phyloP scores from a whole-genome alignment of 352 stramenopile genomes.

The Pythium angustatum region DNA sequence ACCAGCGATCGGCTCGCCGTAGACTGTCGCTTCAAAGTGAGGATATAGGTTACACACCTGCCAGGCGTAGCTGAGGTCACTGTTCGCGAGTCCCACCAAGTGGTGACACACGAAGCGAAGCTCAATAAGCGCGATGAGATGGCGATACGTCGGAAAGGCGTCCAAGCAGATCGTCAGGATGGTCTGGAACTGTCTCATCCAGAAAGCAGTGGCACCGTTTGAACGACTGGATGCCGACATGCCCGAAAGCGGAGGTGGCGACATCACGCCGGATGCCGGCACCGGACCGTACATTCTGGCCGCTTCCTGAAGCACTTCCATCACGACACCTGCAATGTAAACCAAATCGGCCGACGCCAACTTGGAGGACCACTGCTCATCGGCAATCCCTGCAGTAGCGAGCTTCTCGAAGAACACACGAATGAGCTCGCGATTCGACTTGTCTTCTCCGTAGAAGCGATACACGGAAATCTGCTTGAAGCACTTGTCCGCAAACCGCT shows the following conservation, averaged over 20 bases:
- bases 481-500: slow-evolving; percentile 61
- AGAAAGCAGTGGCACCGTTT: slow-evolving; percentile 65
- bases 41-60: slow-evolving; percentile 72
- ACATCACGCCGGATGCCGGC: slow-evolving; percentile 22
- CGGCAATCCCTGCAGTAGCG: slow-evolving; percentile 62
- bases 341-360: slow-evolving; percentile 43
- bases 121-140: slow-evolving; percentile 74
- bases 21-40: slow-evolving; percentile 33
- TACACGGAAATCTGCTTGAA: slow-evolving; percentile 75
- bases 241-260: slow-evolving; percentile 24
- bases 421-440: slow-evolving; percentile 69
- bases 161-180: slow-evolving; percentile 66
- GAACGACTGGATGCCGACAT: slow-evolving; percentile 38
- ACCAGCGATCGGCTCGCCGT: slow-evolving; percentile 44
- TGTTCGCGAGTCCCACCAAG: slow-evolving; percentile 60
- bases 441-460: slow-evolving; percentile 69
- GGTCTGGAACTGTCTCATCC: slow-evolving; percentile 80
- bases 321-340: slow-evolving; percentile 58
- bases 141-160: slow-evolving; percentile 64
- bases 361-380: slow-evolving; percentile 59
- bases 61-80: slow-evolving; percentile 70
- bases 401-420: slow-evolving; percentile 84
- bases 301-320: slow-evolving; percentile 78
- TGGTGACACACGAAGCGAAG: slow-evolving; percentile 84
- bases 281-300: slow-evolving; percentile 66